Evolutionary conservation across 495 filamentous ascomycete genomes (phyloP), one percentile per base, ranked within the genome.

Genomic region (Aspergillus diversus): DNA sequence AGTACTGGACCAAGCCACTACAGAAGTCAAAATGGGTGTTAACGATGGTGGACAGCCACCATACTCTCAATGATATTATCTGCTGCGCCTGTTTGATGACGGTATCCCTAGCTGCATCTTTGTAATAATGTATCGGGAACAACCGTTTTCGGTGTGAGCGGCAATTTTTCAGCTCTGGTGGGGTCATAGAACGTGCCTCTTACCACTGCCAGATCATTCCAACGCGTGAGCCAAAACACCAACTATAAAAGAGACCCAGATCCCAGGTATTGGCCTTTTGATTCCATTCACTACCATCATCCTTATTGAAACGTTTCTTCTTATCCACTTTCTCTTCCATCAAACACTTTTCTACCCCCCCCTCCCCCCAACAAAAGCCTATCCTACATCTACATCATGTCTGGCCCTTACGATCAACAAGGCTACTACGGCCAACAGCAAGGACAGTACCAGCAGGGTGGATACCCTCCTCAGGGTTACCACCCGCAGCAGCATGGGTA

Each of bases 351-450:
- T 27, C 21, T 27, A 27, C 21, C 21, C 1, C 21, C 21, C 21
- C 21, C 21, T 27, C 21, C 1, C 1, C 1, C 21, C 21, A 27
- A 27, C 21, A 27, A 27, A 27, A 27, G 39, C 9, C 11, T 33
- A 15, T 34, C 46, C 57, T 12, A 32, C 15, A 31, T 35, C 15
- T 35, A 55, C 37, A 72, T 55, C 55, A 81, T 81, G 79, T 81
- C 79, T 63, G 79, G 75, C 55, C 63, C 63, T 42, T 74, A 80
- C 74, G 68, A 76, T 53, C 70, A 77, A 70, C 73, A 71, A 51
- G 62, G 60, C 49, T 53, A 63, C 53, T 66, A 69, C 60, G 58
- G 55, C 59, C 65, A 27, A 27, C 21, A 27, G 21, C 21, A 67
- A 12, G 51, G 53, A 34, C 63, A 79, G 52, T 63, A 62, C 63